Base-by-base conservation (phyloP, 805 yeast genomes). In the Saccharomycopsis javanensis region DNA sequence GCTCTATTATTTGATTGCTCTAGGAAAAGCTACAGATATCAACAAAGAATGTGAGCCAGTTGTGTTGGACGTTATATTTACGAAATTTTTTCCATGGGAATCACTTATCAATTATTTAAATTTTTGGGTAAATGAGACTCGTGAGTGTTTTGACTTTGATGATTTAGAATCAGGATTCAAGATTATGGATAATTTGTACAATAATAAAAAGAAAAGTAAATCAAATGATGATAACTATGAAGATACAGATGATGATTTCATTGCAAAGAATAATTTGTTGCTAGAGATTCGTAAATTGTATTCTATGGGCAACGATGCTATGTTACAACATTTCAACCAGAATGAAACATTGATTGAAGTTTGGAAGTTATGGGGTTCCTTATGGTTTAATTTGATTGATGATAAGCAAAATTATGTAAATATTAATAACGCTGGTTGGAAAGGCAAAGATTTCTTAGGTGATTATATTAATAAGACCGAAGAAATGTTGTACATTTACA, bases 351-450 rank as follows among this genome's bases (percentile, higher is more conserved):
- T 86, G 53, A 81, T 86, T 48, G 95, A 87, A 68, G 85, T 83
- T 20, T 86, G 91, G 91, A 83, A 83, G 66, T 82, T 90, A 64
- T 86, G 92, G 89, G 95, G 95, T 1, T 79, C 89, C 0, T 67
- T 87, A 46, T 86, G 94, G 92, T 87, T 80, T 69, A 91, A 86
- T 68, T 71, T 72, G 27, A 72, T 86, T 42, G 65, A 72, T 15
- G 67, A 75, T 50, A 86, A 85, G 64, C 73, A 71, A 4, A 70
- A 56, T 46, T 60, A 60, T 30, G 46, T 60, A 42, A 60, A 58
- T 42, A 25, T 58, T 33, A 51, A 54, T 38, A 54, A 52, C 51
- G 59, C 63, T 34, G 63, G 63, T n/a, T 60, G 63, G 63, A 56
- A 54, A n/a, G 63, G 63, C 31, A 60, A 60, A 46, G 61, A 60